Evolutionary conservation across 1,284 basidiomycete species (phyloP).

Genomic region (Wallemia ichthyophaga): DNA sequence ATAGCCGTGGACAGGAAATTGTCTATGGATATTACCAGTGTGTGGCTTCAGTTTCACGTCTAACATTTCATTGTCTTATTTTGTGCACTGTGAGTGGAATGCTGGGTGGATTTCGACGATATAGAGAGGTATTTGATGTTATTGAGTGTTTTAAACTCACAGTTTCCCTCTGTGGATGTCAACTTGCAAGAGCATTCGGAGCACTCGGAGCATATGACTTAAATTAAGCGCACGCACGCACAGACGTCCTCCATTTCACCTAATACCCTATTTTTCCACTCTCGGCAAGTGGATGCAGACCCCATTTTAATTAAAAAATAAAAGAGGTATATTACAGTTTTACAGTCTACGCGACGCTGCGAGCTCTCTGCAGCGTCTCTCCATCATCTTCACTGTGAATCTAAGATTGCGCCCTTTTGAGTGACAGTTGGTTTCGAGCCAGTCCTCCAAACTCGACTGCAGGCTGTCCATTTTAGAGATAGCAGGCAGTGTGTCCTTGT

Average conservation of each 20-base stretch:
- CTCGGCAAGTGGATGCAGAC: no score
- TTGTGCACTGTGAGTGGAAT: no score
- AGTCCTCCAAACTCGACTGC: constrained; percentile 46
- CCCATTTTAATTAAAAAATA: no score
- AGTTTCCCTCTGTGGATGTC: no score
- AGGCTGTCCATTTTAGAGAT: constrained; percentile 45
- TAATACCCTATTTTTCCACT: no score
- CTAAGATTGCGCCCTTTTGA: background rate
- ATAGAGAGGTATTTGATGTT: no score
- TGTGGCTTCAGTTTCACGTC: background rate
- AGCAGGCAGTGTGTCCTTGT: constrained; percentile 15
- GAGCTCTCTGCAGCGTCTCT: background rate
- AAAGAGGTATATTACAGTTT: background rate
- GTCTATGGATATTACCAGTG: background rate
- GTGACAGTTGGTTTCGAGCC: constrained; percentile 28
- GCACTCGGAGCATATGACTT: no score
- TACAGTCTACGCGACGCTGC: background rate
- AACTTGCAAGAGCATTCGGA: no score
- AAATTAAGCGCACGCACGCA: no score
- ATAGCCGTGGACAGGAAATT: background rate
- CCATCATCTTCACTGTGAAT: constrained; percentile 1
- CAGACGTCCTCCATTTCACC: no score
- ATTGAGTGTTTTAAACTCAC: no score
- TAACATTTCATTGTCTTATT: background rate
- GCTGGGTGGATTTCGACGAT: no score